A percentile compares a stretch with the other conserved stretches of the same genome.
These are phyloP conservation scores for Collybia nuda DNA, from an alignment of 768 basidiomycete species.

Conservation along the genomic window DNA sequence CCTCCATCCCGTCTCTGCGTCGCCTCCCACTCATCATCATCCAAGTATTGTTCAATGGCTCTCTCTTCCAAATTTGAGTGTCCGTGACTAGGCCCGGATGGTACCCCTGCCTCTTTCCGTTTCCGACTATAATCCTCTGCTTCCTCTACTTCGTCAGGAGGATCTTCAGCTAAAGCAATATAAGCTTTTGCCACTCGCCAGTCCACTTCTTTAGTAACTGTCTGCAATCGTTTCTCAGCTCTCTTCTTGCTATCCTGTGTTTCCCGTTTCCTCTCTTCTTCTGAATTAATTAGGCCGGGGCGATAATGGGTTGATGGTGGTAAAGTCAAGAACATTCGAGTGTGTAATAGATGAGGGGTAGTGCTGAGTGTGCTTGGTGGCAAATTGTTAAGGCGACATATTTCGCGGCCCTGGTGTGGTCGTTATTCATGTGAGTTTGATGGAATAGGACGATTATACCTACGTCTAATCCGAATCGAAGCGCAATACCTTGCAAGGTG, in stretches of 20 bases:
- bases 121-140: slow-evolving; percentile 29
- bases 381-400: slow-evolving; percentile 68
- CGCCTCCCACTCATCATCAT: slow-evolving; percentile 72
- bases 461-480: slow-evolving; percentile 63
- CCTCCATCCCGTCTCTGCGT: slow-evolving; percentile 9
- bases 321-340: slow-evolving; percentile 54
- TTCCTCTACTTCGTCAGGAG: slow-evolving; percentile 25
- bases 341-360: slow-evolving; percentile 75
- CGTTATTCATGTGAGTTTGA: neutral
- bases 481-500: slow-evolving; percentile 63
- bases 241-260: slow-evolving; percentile 47
- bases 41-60: slow-evolving; percentile 60
- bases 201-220: slow-evolving; percentile 69
- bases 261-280: slow-evolving; percentile 35
- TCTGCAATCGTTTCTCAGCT: slow-evolving; percentile 61
- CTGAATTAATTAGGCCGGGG: slow-evolving; percentile 18
- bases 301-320: slow-evolving; percentile 40
- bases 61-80: slow-evolving; percentile 38
- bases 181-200: slow-evolving; percentile 68
- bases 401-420: slow-evolving; percentile 44
- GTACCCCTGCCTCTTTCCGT: slow-evolving; percentile 9
- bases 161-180: slow-evolving; percentile 61
- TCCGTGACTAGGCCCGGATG: neutral
- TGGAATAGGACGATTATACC: slow-evolving; percentile 22
- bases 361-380: slow-evolving; percentile 64